These are phyloP conservation scores for Pythium rhizo-oryzae DNA, from an alignment of 352 stramenopile species.

Conservation along the genomic window DNA sequence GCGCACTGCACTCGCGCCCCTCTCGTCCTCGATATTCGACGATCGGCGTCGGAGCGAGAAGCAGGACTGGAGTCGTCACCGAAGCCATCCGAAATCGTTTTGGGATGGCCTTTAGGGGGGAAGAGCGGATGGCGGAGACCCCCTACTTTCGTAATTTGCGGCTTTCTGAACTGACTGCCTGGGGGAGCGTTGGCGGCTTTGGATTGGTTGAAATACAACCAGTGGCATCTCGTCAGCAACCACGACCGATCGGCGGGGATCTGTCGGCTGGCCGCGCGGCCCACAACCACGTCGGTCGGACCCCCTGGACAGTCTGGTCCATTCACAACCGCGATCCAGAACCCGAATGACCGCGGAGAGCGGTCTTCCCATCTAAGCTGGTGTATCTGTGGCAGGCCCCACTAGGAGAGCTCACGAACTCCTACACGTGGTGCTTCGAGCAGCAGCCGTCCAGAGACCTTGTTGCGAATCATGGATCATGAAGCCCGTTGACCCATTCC, in stretches of 20 bases:
- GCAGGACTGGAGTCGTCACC: conserved; percentile 29
- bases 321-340: conserved; percentile 12
- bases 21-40: conserved; percentile 26
- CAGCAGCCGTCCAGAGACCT: too few species aligned
- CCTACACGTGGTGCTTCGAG: too few species aligned
- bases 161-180: conserved; percentile 13
- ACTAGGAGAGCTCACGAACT: too few species aligned
- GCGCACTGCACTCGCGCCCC: conserved; percentile 5
- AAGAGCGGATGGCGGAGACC: conserved; percentile 10
- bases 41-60: conserved; percentile 23
- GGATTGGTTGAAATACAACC: conserved; percentile 16
- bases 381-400: too few species aligned
- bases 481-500: too few species aligned
- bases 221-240: not conserved
- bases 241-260: not conserved
- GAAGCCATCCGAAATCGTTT: conserved; percentile 40
- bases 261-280: not conserved
- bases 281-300: conserved; percentile 7
- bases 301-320: not conserved
- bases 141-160: conserved; percentile 16
- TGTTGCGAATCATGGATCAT: too few species aligned
- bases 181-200: not conserved
- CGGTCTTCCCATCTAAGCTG: too few species aligned
- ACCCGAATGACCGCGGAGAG: conserved; percentile 34
- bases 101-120: conserved; percentile 5